Conservation (phyloP, 306 rosid species). For the Delonix regia region DNA sequence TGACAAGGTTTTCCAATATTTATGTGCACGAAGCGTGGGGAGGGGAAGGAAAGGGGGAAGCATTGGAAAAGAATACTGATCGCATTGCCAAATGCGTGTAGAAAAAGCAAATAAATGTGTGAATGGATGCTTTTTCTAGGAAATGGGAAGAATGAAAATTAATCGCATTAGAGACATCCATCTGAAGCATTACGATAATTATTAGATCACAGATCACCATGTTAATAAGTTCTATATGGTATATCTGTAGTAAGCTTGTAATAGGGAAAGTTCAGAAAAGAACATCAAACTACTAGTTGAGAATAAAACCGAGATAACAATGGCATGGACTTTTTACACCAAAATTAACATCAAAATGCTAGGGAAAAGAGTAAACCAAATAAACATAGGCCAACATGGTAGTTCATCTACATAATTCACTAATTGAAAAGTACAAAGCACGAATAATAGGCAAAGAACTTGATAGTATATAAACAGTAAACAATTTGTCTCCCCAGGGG, state of each 20-base stretch:
- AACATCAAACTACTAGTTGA: not conserved
- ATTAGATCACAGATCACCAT: not conserved
- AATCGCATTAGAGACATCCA: not conserved
- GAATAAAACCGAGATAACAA: not conserved
- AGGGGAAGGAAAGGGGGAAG: too few species aligned
- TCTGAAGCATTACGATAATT: not conserved
- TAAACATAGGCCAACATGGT: not conserved
- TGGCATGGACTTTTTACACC: not conserved
- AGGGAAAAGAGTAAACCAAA: not conserved
- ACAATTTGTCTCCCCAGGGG: too few species aligned
- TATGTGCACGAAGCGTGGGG: not conserved
- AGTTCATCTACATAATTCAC: not conserved
- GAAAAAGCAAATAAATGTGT: not conserved
- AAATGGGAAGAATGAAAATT: not conserved
- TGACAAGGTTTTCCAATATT: not conserved
- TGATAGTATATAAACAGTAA: not conserved
- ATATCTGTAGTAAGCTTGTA: not conserved
- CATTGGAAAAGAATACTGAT: not conserved
- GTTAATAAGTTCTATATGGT: not conserved
- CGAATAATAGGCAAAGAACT: not conserved
- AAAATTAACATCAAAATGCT: not conserved
- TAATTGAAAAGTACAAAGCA: not conserved
- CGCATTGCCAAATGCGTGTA: not conserved
- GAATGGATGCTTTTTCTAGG: not conserved
- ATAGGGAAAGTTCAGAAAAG: not conserved